Evolutionary conservation across 169 alveolate species (phyloP), one percentile per base, ranked within the genome.

Genomic region (Plasmodium gallinaceum): DNA sequence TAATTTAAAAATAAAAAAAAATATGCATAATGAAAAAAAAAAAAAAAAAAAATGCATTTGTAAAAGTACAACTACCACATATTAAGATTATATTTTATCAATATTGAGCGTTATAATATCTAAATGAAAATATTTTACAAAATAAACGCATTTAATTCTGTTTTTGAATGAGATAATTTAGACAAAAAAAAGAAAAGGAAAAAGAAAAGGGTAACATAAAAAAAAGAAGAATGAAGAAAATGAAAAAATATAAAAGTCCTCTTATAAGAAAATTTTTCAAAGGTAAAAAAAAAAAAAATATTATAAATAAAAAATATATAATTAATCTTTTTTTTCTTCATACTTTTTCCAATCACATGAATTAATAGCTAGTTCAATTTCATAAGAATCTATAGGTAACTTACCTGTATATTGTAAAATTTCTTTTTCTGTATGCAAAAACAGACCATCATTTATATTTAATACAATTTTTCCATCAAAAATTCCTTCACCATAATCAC

Each of bases 401-500:
- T 74, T 74, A 48, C 88, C 88, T 42, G 52, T 74, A 51, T 74
- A 74, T 48, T 74, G 66, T 37, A 74, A 74, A 74, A 74, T 24
- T 58, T 74, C 88, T 7, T 60, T 74, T 74, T 74, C 64, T 65
- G 66, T 74, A 54, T 74, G 88, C 88, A 74, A 57, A 43, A 74
- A 74, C 18, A 74, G 45, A 51, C 88, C 88, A 9, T 22, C 69
- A 46, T 39, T 74, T 60, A 74, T 9, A 24, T 74, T 73, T 74
- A 74, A 45, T 39, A 74, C 88, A 48, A 74, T 45, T 48, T 74
- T 74, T 24, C 88, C 88, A 64, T 74, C 58, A 65, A 74, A 74
- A 14, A 64, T 37, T 39, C 88, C 88, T 22, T 74, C 88, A n/a
- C 88, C 88, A 51, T 74, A 74, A 65, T 74, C 62, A 10, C 88